phyloP scores from a whole-genome alignment of 1,284 basidiomycete genomes.

The Moesziomyces globuligerus region DNA sequence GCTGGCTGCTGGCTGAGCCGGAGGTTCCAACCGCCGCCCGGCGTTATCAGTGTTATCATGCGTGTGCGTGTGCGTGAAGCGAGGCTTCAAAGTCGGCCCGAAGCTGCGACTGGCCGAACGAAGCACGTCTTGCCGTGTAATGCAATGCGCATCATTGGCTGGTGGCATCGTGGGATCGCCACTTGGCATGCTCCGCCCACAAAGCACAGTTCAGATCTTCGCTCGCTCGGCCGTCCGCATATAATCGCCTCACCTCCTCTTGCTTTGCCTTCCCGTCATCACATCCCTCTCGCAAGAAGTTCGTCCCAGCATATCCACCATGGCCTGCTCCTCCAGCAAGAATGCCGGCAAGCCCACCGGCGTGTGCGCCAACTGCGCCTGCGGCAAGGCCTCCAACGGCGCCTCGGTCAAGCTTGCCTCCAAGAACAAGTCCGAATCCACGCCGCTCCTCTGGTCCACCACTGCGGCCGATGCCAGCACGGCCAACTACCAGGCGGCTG shows the following conservation, averaged over 20 bases:
- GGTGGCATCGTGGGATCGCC: neutral
- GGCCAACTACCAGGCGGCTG: slow-evolving; percentile 23
- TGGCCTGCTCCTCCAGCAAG: slow-evolving; percentile 42
- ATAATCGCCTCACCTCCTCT: neutral
- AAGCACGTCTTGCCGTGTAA: no score
- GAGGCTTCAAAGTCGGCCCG: no score
- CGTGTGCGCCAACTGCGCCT: slow-evolving; percentile 41
- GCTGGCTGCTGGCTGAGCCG: no score
- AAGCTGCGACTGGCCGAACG: no score
- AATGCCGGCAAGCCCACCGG: slow-evolving; percentile 6
- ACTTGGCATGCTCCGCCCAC: no score
- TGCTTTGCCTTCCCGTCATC: neutral
- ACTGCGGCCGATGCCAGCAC: slow-evolving; percentile 2
- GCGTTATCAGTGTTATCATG: neutral
- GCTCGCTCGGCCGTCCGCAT: no score
- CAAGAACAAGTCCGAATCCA: slow-evolving; percentile 35
- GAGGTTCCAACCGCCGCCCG: no score
- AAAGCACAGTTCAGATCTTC: no score
- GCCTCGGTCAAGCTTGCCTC: slow-evolving; percentile 35
- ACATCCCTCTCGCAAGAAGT: neutral
- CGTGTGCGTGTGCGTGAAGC: no score
- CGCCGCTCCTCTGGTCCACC: slow-evolving; percentile 46
- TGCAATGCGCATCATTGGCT: slow-evolving; percentile 30
- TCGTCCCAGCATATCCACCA: neutral
- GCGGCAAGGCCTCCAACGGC: slow-evolving; percentile 15